Percentiles rank a stretch among this genome's conserved stretches.
These are phyloP conservation scores for Coemansia nantahalensis DNA, from an alignment of 192 early-diverging fungal species.

Conservation along the genomic window DNA sequence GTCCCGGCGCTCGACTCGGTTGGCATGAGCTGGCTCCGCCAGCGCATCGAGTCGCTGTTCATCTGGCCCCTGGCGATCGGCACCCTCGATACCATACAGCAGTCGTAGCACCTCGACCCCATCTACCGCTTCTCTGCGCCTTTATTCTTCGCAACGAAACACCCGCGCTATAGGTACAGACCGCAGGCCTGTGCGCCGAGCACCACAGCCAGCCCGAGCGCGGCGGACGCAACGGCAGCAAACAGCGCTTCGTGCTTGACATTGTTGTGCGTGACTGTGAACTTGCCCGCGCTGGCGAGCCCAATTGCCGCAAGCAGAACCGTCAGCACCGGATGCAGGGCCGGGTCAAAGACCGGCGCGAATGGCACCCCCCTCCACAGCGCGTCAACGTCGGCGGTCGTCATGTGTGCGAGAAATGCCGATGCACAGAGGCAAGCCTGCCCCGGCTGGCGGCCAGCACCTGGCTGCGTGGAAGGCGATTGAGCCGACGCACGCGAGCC, in stretches of 20 bases:
- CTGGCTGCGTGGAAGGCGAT: no score
- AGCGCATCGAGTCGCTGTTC: slow-evolving; percentile 45
- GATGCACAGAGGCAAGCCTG: no score
- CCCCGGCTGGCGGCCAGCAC: no score
- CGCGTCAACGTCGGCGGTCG: slow-evolving; percentile 18
- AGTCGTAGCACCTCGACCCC: no score
- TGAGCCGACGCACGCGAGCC: no score
- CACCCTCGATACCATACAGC: slow-evolving; percentile 42
- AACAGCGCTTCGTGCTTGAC: slow-evolving; percentile 19
- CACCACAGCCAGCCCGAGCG: slow-evolving; percentile 39
- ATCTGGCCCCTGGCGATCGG: slow-evolving; percentile 52
- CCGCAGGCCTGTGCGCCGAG: slow-evolving; percentile 35
- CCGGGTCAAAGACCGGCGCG: slow-evolving; percentile 21
- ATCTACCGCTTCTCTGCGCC: no score
- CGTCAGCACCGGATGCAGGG: slow-evolving; percentile 31
- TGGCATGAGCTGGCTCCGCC: slow-evolving; percentile 40
- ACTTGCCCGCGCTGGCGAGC: slow-evolving; percentile 39
- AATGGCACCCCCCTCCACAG: slow-evolving; percentile 37
- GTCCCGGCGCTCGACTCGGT: slow-evolving; percentile 24
- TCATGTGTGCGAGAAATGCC: slow-evolving; percentile 3
- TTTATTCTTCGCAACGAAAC: neutral
- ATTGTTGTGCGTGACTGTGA: slow-evolving; percentile 24
- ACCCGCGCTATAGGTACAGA: slow-evolving; percentile 22
- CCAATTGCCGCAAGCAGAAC: slow-evolving; percentile 25
- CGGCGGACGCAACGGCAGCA: slow-evolving; percentile 31